Evolutionary conservation across 2,329 filamentous ascomycete species (phyloP), one percentile per base, ranked within the genome.

Genomic region (Alternaria panax): DNA sequence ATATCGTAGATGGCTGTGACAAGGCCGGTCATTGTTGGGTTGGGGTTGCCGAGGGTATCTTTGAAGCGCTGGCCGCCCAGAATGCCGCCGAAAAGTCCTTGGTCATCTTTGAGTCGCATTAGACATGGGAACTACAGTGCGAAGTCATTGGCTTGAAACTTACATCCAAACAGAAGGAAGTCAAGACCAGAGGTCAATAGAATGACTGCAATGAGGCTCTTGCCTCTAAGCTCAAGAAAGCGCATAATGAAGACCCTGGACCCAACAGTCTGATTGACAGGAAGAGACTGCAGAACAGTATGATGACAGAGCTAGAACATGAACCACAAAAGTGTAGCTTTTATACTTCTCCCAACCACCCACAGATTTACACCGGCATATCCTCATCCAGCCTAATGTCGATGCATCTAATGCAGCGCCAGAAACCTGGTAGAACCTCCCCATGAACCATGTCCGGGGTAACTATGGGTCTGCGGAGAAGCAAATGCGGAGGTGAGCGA

Each of bases 1-100:
- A 80, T 68, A 50, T 68, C 79, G 53, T 72, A 74, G 46, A 77
- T 74, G 16, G 72, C 76, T 6, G 79, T 77, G 5, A 78, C 76
- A 11, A 78, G 63, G 25, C 76, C 79, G 52, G 80, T 77, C 60
- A 67, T 62, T 0, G 60, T 66, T 7, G 63, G 36, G 12, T 48
- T 57, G 0, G 63, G 63, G 32, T 62, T 58, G 16, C 60, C 58
- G 8, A 67, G 54, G 6, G 58, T 66, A 11, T 64, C 57, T 14
- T 69, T 63, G 56, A 73, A 71, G 57, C 67, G 56, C 24, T 69
- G 59, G 36, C 56, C 64, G 48, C 67, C 69, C 11, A 72, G 54
- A 9, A 72, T 65, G 51, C 70, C 70, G 28, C 68, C 67, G 46
- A 71, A 70, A 7, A 72, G 62, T 16, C 70, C 69, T 59, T 71